These are phyloP conservation scores for Fusarium zealandicum DNA, from an alignment of 2,329 filamentous ascomycete species.

Conservation along the genomic window DNA sequence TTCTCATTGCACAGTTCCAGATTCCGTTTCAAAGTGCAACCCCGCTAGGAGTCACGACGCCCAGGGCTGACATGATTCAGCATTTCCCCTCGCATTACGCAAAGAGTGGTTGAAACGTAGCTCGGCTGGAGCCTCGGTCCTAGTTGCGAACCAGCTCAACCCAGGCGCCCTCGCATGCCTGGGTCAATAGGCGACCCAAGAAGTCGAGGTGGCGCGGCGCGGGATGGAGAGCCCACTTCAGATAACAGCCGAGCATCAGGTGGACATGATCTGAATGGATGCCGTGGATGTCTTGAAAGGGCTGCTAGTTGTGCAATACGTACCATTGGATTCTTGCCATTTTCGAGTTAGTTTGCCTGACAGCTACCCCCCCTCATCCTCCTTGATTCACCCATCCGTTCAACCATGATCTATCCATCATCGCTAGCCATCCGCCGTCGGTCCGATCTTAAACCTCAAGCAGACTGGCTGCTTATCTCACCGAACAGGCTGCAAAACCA, in stretches of 20 bases:
- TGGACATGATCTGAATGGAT: conserved; percentile 18
- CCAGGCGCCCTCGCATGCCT: neutral
- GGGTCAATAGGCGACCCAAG: neutral
- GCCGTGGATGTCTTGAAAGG: conserved; percentile 5
- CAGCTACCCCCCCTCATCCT: neutral
- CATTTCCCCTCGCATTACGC: conserved; percentile 2
- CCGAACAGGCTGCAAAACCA: neutral
- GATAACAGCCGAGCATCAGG: no score
- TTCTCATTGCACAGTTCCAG: no score
- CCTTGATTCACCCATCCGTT: neutral
- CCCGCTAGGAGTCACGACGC: conserved; percentile 3
- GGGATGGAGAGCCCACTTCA: no score
- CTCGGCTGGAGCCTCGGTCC: conserved; percentile 6
- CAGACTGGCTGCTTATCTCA: neutral
- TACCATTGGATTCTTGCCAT: neutral
- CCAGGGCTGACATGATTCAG: neutral
- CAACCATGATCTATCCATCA: conserved; percentile 8
- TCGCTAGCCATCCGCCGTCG: neutral
- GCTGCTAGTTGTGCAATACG: conserved; percentile 1
- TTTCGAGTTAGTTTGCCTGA: conserved; percentile 1
- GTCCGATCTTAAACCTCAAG: neutral
- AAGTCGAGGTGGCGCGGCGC: neutral
- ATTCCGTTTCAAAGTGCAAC: conserved; percentile 4
- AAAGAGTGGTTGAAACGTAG: conserved; percentile 24
- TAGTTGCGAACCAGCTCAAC: conserved; percentile 14